These are phyloP conservation scores for Vigna unguiculata DNA, from an alignment of 306 rosid genomes.

Conservation along the genomic window DNA sequence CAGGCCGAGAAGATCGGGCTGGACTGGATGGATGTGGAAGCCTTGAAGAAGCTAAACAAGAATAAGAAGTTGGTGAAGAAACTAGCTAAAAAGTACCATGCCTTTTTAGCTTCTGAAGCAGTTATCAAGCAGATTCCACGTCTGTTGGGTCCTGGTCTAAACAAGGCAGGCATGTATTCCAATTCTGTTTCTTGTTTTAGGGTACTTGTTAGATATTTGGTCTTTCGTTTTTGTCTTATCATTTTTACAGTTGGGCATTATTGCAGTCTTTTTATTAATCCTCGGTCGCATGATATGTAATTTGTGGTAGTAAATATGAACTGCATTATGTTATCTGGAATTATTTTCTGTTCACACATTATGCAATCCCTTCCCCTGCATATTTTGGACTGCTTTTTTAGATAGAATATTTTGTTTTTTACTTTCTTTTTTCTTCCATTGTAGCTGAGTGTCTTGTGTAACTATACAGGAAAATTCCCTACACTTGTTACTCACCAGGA, in stretches of 20 bases:
- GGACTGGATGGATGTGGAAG: conserved; percentile 87
- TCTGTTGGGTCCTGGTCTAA: conserved; percentile 91
- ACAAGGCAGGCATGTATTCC: conserved; percentile 65
- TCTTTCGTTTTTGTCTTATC: not conserved
- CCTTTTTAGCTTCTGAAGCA: conserved; percentile 90
- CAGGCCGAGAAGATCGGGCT: conserved; percentile 84
- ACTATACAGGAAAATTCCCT: conserved; percentile 74
- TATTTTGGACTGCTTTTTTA: too few relatives aligned
- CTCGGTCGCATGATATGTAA: not conserved
- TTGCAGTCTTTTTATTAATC: not conserved
- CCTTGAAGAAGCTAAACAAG: conserved; percentile 77
- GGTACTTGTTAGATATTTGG: not conserved
- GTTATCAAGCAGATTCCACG: conserved; percentile 92
- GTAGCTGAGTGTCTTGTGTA: not conserved
- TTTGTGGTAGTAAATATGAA: not conserved
- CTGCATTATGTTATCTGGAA: not conserved
- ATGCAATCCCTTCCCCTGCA: not conserved
- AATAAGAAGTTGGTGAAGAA: conserved; percentile 82
- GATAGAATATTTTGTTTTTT: too few relatives aligned
- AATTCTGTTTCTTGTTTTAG: not conserved
- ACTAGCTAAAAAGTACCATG: conserved; percentile 85
- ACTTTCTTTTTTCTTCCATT: not conserved
- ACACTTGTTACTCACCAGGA: conserved; percentile 85
- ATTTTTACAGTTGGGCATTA: not conserved
- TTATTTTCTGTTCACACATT: not conserved